phyloP scores from a whole-genome alignment of 139 green algal genomes.

The Tetradesmus obliquus region DNA sequence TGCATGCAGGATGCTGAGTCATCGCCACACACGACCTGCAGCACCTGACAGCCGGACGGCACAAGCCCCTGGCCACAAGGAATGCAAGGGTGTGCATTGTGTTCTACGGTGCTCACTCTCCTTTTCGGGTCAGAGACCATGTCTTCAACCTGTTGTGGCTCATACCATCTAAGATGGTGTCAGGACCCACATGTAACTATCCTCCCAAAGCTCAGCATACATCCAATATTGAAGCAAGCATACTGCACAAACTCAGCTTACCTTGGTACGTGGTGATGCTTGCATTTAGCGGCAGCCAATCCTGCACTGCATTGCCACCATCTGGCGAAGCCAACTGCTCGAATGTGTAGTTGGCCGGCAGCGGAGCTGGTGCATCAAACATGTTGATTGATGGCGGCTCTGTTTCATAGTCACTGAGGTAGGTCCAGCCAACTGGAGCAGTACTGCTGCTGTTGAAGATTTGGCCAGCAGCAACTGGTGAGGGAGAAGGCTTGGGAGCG shows the following conservation, averaged over 20 bases:
- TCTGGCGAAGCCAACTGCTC: slow-evolving; percentile 3
- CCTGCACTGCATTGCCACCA: slow-evolving; percentile 31
- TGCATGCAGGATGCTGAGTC: neutral
- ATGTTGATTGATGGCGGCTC: neutral
- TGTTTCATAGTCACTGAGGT: slow-evolving; percentile 1
- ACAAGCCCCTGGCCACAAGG: too few relatives aligned
- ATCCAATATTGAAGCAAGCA: neutral
- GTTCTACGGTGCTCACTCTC: too few relatives aligned
- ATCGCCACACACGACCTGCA: too few relatives aligned
- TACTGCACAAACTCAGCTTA: neutral
- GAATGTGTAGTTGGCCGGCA: neutral
- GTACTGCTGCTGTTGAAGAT: neutral
- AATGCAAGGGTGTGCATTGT: too few relatives aligned
- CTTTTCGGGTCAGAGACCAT: too few relatives aligned
- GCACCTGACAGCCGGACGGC: too few relatives aligned
- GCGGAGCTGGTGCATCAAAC: neutral
- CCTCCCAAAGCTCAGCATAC: neutral
- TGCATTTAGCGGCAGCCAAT: neutral
- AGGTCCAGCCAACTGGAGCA: neutral
- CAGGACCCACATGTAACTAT: too few relatives aligned
- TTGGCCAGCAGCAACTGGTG: neutral
- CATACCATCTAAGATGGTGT: too few relatives aligned
- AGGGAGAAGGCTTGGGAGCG: neutral
- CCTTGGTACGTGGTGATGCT: slow-evolving; percentile 40
- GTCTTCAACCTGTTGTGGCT: too few relatives aligned